phyloP scores from a whole-genome alignment of 257 asterid genomes.

The Solanum medicagineum region DNA sequence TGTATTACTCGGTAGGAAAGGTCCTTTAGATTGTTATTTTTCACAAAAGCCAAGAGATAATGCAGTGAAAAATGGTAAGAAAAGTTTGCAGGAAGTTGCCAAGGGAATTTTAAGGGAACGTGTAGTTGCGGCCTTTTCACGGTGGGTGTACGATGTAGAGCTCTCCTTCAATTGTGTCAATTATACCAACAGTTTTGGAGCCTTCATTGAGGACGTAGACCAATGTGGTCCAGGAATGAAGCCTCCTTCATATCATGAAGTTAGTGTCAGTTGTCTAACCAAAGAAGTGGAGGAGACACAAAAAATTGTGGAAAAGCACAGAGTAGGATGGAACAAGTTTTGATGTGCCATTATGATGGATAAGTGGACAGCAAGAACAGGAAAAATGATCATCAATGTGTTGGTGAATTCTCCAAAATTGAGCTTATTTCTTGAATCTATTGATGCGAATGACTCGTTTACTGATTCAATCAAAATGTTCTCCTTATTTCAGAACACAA shows the following conservation, averaged over 20 bases:
- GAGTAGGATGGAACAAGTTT: background rate
- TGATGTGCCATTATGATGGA: background rate
- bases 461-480: too few relatives aligned
- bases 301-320: background rate
- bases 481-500: too few relatives aligned
- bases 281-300: background rate
- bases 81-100: background rate
- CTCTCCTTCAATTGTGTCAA: background rate
- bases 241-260: background rate
- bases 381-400: background rate
- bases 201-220: background rate
- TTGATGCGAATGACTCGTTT: too few relatives aligned
- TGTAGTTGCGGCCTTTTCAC: background rate
- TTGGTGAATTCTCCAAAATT: too few relatives aligned
- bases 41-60: too few relatives aligned
- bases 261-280: background rate
- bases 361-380: background rate
- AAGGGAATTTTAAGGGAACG: background rate
- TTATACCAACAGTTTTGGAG: background rate
- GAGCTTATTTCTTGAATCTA: too few relatives aligned
- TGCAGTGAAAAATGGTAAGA: background rate
- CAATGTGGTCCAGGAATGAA: background rate
- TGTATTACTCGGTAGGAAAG: background rate
- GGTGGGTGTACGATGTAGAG: background rate
- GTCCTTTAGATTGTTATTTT: too few relatives aligned